These are phyloP conservation scores for Pseudogymnoascus sp. DNA, from an alignment of 2,329 filamentous ascomycete genomes.

Conservation along the genomic window DNA sequence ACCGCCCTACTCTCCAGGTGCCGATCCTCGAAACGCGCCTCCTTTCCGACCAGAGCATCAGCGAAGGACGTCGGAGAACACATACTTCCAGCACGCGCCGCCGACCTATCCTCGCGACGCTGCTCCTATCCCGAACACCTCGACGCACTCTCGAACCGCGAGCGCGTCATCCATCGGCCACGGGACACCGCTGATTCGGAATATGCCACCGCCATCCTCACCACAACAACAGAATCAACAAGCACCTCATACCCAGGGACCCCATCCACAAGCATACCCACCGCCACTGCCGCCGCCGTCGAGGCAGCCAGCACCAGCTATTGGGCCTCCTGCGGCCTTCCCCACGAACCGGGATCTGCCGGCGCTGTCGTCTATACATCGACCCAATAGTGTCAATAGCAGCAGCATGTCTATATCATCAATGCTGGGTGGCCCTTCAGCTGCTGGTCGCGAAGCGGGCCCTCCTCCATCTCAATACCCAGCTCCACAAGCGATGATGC, in stretches of 20 bases:
- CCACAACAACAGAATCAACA: constrained; percentile 35
- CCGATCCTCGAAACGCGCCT: constrained; percentile 24
- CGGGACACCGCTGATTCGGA: constrained; percentile 23
- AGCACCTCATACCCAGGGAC: constrained; percentile 34
- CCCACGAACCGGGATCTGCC: constrained; percentile 46
- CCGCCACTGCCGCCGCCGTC: constrained; percentile 21
- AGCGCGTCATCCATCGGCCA: constrained; percentile 28
- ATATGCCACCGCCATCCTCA: constrained; percentile 42
- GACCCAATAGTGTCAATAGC: constrained; percentile 35
- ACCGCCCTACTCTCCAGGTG: constrained; percentile 22
- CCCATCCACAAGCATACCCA: constrained; percentile 27
- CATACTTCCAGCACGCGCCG: constrained; percentile 22
- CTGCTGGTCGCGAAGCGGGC: constrained; percentile 37
- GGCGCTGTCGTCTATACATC: constrained; percentile 39
- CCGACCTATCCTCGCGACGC: constrained; percentile 25
- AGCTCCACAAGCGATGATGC: constrained; percentile 30
- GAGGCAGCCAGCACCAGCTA: constrained; percentile 35
- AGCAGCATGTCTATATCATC: constrained; percentile 69
- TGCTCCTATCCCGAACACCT: constrained; percentile 20
- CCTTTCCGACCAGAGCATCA: constrained; percentile 25
- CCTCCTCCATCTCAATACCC: constrained; percentile 38
- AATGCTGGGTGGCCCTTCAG: constrained; percentile 50
- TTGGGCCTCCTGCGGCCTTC: constrained; percentile 33
- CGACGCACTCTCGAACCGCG: constrained; percentile 24
- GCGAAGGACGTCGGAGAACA: constrained; percentile 27